A percentile compares a stretch with the other conserved stretches of the same genome.
Conservation (phyloP, 352 stramenopile species). For the Globisporangium acanthophoron region DNA sequence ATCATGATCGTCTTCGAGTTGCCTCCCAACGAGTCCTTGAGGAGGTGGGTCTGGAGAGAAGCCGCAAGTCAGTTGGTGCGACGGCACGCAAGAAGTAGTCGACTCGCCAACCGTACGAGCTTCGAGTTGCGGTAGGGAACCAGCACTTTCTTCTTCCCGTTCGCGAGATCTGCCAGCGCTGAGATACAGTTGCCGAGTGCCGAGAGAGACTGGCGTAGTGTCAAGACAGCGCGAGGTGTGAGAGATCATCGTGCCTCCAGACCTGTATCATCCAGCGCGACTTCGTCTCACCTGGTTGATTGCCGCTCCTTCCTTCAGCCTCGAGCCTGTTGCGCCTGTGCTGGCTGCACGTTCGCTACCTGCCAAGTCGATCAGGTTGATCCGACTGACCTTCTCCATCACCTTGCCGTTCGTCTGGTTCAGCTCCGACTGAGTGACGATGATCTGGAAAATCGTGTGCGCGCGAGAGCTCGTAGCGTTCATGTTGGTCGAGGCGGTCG, state of each 20-base stretch:
- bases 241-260: neutral
- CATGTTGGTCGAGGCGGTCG: slow-evolving; percentile 84
- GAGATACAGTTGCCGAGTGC: slow-evolving; percentile 92
- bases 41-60: slow-evolving; percentile 55
- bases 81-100: neutral
- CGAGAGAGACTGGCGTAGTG: slow-evolving; percentile 57
- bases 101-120: slow-evolving; percentile 40
- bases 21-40: slow-evolving; percentile 82
- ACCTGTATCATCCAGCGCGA: neutral
- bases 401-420: slow-evolving; percentile 68
- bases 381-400: slow-evolving; percentile 80
- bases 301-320: slow-evolving; percentile 91
- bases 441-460: slow-evolving; percentile 84
- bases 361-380: slow-evolving; percentile 91
- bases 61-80: neutral
- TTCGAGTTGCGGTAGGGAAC: slow-evolving; percentile 92
- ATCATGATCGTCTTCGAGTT: slow-evolving; percentile 92
- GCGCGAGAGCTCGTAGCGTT: slow-evolving; percentile 80
- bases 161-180: slow-evolving; percentile 78
- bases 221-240: neutral
- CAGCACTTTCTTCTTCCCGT: slow-evolving; percentile 82
- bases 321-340: slow-evolving; percentile 81
- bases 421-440: slow-evolving; percentile 72
- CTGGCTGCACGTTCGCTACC: slow-evolving; percentile 87
- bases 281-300: slow-evolving; percentile 81